phyloP scores from a whole-genome alignment of 2,329 filamentous ascomycete species.

The Podosphaera xanthii region DNA sequence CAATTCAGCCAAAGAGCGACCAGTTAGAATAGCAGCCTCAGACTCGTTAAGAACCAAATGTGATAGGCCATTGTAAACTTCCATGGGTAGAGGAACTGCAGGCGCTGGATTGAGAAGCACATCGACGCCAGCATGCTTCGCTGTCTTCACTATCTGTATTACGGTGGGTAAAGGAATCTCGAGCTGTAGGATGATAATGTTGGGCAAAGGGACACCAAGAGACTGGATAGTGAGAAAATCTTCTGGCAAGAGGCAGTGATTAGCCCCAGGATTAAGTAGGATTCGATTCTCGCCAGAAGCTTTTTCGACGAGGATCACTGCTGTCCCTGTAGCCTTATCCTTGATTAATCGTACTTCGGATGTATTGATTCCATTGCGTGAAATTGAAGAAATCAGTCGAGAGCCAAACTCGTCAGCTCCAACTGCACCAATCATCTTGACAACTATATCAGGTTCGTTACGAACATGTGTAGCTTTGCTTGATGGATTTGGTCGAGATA shows the following conservation, averaged over 20 bases:
- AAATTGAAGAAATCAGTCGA: conserved; percentile 33
- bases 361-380: conserved; percentile 37
- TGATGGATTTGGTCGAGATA: conserved; percentile 34
- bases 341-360: conserved; percentile 24
- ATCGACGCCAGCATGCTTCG: conserved; percentile 25
- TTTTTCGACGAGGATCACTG: conserved; percentile 55
- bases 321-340: conserved; percentile 39
- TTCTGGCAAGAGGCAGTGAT: conserved; percentile 24
- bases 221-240: conserved; percentile 18
- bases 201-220: conserved; percentile 23
- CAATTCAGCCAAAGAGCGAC: conserved; percentile 19
- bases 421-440: conserved; percentile 55
- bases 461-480: conserved; percentile 5
- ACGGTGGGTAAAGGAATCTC: conserved; percentile 49
- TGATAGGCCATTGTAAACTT: conserved; percentile 42
- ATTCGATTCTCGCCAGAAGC: conserved; percentile 25
- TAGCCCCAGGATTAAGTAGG: conserved; percentile 49
- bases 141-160: conserved; percentile 32
- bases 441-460: conserved; percentile 17
- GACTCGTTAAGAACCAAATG: conserved; percentile 83
- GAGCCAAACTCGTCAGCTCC: conserved; percentile 44
- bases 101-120: conserved; percentile 75
- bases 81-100: conserved; percentile 42
- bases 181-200: conserved; percentile 54
- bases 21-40: conserved; percentile 54